phyloP scores from a whole-genome alignment of 139 green algal genomes.

The Chlamydomonas sphaeroides region DNA sequence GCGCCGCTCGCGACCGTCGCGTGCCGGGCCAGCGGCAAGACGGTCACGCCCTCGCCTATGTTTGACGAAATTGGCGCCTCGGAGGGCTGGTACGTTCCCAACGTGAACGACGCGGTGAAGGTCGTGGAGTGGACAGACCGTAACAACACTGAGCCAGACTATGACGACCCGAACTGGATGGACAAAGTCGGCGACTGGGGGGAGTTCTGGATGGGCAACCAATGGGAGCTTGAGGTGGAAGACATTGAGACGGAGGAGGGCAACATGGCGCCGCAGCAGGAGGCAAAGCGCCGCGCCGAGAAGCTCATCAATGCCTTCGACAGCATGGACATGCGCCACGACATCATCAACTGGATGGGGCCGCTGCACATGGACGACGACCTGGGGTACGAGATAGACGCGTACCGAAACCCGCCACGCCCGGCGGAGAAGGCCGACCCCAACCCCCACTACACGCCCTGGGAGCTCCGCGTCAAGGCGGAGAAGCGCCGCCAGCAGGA shows the following conservation, averaged over 20 bases:
- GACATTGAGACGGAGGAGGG: constrained; percentile 40
- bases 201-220: constrained; percentile 54
- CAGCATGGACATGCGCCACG: constrained; percentile 24
- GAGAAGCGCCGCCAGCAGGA: constrained; percentile 39
- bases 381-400: constrained; percentile 26
- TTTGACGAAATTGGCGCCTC: constrained; percentile 12
- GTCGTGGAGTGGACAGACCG: too few relatives aligned
- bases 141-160: constrained; percentile 34
- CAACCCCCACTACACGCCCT: constrained; percentile 1
- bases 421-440: not conserved
- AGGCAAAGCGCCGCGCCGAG: constrained; percentile 14
- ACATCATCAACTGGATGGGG: constrained; percentile 32
- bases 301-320: constrained; percentile 29
- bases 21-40: constrained; percentile 37
- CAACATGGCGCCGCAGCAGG: constrained; percentile 1
- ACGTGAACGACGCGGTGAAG: too few relatives aligned
- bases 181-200: constrained; percentile 51
- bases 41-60: constrained; percentile 14
- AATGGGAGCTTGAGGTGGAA: constrained; percentile 31
- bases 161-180: constrained; percentile 51
- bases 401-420: constrained; percentile 37
- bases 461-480: constrained; percentile 28
- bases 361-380: constrained; percentile 12
- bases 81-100: too few relatives aligned
- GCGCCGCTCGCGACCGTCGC: too few relatives aligned